phyloP scores from a whole-genome alignment of 352 stramenopile genomes.

The Globisporangium nunn region DNA sequence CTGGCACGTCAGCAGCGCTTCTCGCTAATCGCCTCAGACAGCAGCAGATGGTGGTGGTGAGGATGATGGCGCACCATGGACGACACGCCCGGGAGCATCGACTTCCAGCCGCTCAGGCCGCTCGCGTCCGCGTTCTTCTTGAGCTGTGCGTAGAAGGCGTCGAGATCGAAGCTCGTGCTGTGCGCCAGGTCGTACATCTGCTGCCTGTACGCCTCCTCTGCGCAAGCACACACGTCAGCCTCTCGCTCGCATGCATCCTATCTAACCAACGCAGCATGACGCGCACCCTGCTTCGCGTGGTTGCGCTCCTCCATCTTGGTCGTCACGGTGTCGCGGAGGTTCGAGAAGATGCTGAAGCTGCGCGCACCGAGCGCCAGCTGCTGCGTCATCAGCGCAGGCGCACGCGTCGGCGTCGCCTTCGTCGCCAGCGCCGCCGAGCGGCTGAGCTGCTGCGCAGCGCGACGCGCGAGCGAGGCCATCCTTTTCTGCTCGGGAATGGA shows the following conservation, averaged over 20 bases:
- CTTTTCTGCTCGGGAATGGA: too few species aligned
- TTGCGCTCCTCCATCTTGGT: constrained; percentile 80
- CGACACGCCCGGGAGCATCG: constrained; percentile 72
- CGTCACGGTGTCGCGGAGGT: constrained; percentile 62
- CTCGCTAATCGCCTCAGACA: neutral
- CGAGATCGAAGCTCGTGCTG: constrained; percentile 62
- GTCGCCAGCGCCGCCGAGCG: constrained; percentile 12
- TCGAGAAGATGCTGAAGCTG: constrained; percentile 67
- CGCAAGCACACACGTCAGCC: neutral
- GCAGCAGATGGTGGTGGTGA: neutral
- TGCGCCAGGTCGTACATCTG: constrained; percentile 67
- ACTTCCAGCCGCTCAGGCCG: constrained; percentile 70
- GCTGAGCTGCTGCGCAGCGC: constrained; percentile 21
- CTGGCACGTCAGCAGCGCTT: neutral
- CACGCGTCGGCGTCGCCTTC: constrained; percentile 5
- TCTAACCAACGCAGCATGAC: neutral
- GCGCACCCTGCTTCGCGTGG: constrained; percentile 60
- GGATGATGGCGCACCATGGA: constrained; percentile 39
- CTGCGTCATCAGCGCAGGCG: neutral
- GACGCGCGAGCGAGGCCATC: constrained; percentile 16
- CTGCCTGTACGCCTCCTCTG: constrained; percentile 69
- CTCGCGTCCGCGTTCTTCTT: constrained; percentile 77
- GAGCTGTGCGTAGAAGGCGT: constrained; percentile 62
- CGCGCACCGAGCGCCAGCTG: constrained; percentile 23
- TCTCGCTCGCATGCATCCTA: neutral